Evolutionary conservation across 495 filamentous ascomycete species (phyloP).

Genomic region (Sabuloglossum arenarium): DNA sequence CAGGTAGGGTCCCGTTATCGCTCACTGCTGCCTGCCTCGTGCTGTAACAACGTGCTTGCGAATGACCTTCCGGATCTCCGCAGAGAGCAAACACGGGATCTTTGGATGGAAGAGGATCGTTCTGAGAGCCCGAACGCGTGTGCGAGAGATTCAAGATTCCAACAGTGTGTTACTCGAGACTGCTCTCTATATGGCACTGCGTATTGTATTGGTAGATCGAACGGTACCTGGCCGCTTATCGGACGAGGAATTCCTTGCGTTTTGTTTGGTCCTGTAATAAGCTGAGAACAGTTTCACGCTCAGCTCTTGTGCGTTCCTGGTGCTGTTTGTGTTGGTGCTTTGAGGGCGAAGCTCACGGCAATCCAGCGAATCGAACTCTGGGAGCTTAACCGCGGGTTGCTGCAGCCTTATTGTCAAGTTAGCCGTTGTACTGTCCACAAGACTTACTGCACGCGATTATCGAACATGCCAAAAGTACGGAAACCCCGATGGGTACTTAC

Average conservation of each 20-base stretch:
- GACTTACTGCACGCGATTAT: not conserved
- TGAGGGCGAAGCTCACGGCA: not conserved
- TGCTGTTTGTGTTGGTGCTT: not conserved
- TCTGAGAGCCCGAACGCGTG: not conserved
- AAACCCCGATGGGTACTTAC: not conserved
- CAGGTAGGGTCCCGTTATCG: not conserved
- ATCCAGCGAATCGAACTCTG: slow-evolving; percentile 1
- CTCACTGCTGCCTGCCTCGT: slow-evolving; percentile 2
- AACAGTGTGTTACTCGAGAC: not conserved
- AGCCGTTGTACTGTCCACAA: not conserved
- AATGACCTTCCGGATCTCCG: not conserved
- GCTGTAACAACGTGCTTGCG: not conserved
- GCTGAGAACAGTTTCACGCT: not conserved
- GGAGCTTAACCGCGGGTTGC: not conserved
- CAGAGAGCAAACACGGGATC: not conserved
- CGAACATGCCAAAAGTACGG: not conserved
- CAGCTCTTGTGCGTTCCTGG: not conserved
- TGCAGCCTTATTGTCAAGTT: not conserved
- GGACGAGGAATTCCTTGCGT: not conserved
- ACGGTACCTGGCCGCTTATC: not conserved
- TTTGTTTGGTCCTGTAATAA: not conserved
- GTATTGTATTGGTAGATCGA: not conserved
- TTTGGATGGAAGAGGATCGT: not conserved
- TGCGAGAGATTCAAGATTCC: not conserved
- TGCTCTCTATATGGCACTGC: not conserved